Base-by-base conservation (phyloP, 495 filamentous ascomycete genomes). In the Penicillium pancosmium region DNA sequence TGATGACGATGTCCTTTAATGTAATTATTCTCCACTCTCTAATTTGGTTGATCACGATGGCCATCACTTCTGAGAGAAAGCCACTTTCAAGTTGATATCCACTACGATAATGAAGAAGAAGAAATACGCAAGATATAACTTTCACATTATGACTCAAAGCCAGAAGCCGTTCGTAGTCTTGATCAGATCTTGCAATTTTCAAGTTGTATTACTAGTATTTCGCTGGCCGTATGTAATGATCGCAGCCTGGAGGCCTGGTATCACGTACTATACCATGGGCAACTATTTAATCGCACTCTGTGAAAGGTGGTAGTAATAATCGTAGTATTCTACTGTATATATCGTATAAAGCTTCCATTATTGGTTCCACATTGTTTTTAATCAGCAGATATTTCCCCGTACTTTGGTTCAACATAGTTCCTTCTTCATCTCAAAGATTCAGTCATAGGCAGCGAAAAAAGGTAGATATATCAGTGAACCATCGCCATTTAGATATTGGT, bases 1-100 rank as follows among this genome's bases (percentile, higher is more conserved):
- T 56, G 59, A 65, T 61, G 23, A 61, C 41, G 57, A 23, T 31
- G 16, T 52, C n/a, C 49, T 58, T 53, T 48, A 31, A 19, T 46
- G 16, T 41, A 50, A 60, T 44, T 54, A 21, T 19, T 44, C 41
- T 44, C 41, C 41, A 44, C 41, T 44, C 41, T 40, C 36, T 5
- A 15, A 40, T n/a, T 40, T n/a, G 9, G 36, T 40, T n/a, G 2
- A 40, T n/a, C 11, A 12, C 15, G 36, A n/a, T n/a, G 36, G 36
- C 12, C 11, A 40, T 40, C 15, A 12, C 36, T 40, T 40, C 36
- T 6, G 27, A 31, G 27, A 31, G 27, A 31, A 8, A 9, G 27
- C 8, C 27, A 31, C 27, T 31, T 31, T 21, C 19, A 21, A 21
- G 19, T 21, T 31, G 27, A 31, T 31, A 31, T 31, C 6, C 27